phyloP scores from a whole-genome alignment of 23 red algal species.

The Gracilaria domingensis region DNA sequence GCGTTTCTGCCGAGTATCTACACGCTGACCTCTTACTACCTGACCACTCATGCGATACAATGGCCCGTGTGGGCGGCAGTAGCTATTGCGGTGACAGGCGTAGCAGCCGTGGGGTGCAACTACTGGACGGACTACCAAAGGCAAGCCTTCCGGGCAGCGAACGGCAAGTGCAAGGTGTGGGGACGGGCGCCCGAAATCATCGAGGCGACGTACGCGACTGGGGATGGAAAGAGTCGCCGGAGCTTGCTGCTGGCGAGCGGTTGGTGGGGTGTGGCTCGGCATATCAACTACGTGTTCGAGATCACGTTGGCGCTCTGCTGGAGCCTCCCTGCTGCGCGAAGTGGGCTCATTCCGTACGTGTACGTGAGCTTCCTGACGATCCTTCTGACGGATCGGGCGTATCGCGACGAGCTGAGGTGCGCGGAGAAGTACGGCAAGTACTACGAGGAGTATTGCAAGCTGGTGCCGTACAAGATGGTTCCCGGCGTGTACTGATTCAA shows the following conservation, averaged over 20 bases:
- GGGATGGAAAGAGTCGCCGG: slow-evolving; percentile 69
- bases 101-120: slow-evolving; percentile 61
- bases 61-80: slow-evolving; percentile 8
- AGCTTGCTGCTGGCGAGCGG: slow-evolving; percentile 89
- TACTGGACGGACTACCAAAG: slow-evolving; percentile 74
- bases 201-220: slow-evolving; percentile 70
- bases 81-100: slow-evolving; percentile 29
- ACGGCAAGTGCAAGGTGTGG: slow-evolving; percentile 73
- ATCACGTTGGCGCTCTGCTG: slow-evolving; percentile 84
- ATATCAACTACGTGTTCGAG: slow-evolving; percentile 97
- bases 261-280: slow-evolving; percentile 92
- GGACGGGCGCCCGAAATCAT: slow-evolving; percentile 57
- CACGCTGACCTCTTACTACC: slow-evolving; percentile 72
- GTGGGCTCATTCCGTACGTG: slow-evolving; percentile 72
- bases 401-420: slow-evolving; percentile 90
- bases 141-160: slow-evolving; percentile 59
- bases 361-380: slow-evolving; percentile 96
- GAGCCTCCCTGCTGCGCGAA: slow-evolving; percentile 78
- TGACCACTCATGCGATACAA: slow-evolving; percentile 53
- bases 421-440: slow-evolving; percentile 78
- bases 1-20: slow-evolving; percentile 79
- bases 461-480: slow-evolving; percentile 82
- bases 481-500: slow-evolving; percentile 75
- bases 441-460: slow-evolving; percentile 90
- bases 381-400: slow-evolving; percentile 87